Conservation (phyloP, 2,329 filamentous ascomycete genomes). For the Calcarisporium arbuscula region DNA sequence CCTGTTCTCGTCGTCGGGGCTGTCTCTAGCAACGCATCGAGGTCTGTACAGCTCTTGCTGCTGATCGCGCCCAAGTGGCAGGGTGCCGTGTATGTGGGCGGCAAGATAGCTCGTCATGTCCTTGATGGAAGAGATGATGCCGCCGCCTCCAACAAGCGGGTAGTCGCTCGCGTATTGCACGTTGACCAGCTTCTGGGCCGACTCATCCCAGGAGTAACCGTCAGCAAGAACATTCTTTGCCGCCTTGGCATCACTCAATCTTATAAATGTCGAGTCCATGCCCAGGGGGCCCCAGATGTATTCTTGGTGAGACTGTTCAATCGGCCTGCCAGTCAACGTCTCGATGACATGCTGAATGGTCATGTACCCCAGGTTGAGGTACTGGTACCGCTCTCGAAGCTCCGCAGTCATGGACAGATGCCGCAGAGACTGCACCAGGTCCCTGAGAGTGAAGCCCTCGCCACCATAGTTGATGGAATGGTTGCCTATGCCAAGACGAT, state of each 20-base stretch:
- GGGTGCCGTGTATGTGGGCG: conserved; percentile 16
- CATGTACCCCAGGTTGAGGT: conserved; percentile 41
- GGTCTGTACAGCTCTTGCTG: conserved; percentile 14
- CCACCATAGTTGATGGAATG: conserved; percentile 28
- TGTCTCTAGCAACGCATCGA: conserved; percentile 2
- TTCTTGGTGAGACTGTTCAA: conserved; percentile 29
- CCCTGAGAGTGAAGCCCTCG: conserved; percentile 20
- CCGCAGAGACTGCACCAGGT: conserved; percentile 30
- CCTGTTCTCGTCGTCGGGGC: conserved; percentile 1
- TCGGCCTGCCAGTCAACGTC: conserved; percentile 20
- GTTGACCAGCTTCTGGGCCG: conserved; percentile 12
- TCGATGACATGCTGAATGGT: conserved; percentile 33
- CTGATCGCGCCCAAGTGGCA: conserved; percentile 13
- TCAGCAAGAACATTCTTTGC: conserved; percentile 22
- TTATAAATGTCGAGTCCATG: conserved; percentile 30
- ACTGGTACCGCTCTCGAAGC: conserved; percentile 34
- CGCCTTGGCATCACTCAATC: conserved; percentile 8
- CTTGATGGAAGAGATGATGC: conserved; percentile 28
- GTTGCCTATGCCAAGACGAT: conserved; percentile 37
- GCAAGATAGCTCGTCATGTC: conserved; percentile 27
- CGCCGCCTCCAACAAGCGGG: conserved; percentile 29
- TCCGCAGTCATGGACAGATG: conserved; percentile 34
- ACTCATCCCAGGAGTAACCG: conserved; percentile 27
- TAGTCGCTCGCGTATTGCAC: conserved; percentile 23
- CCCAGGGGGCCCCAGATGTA: conserved; percentile 32